Evolutionary conservation across 1,284 basidiomycete genomes (phyloP).

Genomic region (Cryptococcus sp.): DNA sequence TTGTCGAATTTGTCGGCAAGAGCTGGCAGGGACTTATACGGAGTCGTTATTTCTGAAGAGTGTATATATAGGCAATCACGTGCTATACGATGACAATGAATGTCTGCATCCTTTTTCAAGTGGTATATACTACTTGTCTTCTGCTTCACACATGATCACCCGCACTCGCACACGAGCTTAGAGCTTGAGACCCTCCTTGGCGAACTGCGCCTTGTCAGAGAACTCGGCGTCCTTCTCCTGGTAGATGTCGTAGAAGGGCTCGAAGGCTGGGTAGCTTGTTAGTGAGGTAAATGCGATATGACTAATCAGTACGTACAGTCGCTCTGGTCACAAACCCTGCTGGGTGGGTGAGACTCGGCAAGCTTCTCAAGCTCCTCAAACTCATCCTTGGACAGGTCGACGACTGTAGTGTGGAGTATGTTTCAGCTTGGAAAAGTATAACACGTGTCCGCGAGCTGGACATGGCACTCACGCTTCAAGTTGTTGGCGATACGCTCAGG

Average conservation of each 20-base stretch:
- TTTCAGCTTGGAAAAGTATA: not conserved
- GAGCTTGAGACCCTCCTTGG: conserved; percentile 26
- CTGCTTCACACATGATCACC: not conserved
- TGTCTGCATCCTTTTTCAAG: not conserved
- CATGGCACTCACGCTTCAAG: conserved; percentile 40
- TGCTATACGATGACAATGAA: not conserved
- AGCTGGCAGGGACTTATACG: conserved; percentile 36
- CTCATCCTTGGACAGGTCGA: conserved; percentile 46
- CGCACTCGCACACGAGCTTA: not conserved
- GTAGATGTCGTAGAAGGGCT: conserved; percentile 50
- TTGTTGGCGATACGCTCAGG: conserved; percentile 52
- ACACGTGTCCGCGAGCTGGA: too few species aligned
- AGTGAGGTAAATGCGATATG: not conserved
- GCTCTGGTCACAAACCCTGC: conserved; percentile 51
- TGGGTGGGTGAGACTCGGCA: conserved; percentile 36
- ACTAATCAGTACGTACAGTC: conserved; percentile 19
- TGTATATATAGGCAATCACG: not conserved
- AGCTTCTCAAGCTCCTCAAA: conserved; percentile 42
- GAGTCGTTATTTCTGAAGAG: conserved; percentile 35
- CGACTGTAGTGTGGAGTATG: conserved; percentile 17
- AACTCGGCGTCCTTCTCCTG: conserved; percentile 60
- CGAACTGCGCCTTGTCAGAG: conserved; percentile 49
- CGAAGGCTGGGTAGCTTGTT: conserved; percentile 21
- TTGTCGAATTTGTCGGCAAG: conserved; percentile 32
- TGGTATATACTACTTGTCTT: not conserved